Conservation (phyloP, 192 early-diverging fungal species). For the Coemansia pectinata region DNA sequence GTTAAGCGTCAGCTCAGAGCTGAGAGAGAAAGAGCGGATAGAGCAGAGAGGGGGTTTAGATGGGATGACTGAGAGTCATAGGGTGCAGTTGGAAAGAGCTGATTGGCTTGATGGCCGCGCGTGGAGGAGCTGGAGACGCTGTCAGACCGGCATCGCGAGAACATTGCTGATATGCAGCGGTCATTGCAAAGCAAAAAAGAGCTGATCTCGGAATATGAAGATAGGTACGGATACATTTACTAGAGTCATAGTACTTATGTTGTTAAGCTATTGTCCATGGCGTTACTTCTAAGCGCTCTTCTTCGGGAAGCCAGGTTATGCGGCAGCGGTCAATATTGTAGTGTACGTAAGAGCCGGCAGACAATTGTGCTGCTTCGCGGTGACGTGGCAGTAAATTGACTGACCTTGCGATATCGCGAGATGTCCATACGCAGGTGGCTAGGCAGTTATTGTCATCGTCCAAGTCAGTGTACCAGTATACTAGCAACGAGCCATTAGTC, state of each 20-base stretch:
- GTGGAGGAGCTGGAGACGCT: conserved; percentile 3
- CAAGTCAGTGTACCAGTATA: conserved; percentile 47
- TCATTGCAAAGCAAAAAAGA: conserved; percentile 15
- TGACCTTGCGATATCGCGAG: conserved; percentile 34
- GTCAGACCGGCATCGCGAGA: conserved; percentile 9
- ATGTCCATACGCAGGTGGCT: conserved; percentile 49
- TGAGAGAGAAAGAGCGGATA: neutral
- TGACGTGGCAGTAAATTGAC: conserved; percentile 41
- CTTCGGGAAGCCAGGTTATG: conserved; percentile 14
- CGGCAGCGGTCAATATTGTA: conserved; percentile 40
- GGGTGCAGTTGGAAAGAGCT: neutral
- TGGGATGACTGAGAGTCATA: neutral
- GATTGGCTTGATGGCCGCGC: neutral
- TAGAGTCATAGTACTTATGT: neutral
- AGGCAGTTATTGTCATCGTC: conserved; percentile 44
- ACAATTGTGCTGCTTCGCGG: conserved; percentile 26
- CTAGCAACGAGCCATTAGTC: conserved; percentile 36
- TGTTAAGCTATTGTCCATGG: neutral
- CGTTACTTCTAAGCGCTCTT: neutral
- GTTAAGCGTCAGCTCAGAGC: neutral
- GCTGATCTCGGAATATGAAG: neutral
- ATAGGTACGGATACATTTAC: neutral
- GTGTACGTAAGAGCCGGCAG: conserved; percentile 40
- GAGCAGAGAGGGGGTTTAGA: neutral
- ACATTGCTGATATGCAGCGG: conserved; percentile 20